Conservation (phyloP, 2,329 filamentous ascomycete species). For the Aureobasidium musti region DNA sequence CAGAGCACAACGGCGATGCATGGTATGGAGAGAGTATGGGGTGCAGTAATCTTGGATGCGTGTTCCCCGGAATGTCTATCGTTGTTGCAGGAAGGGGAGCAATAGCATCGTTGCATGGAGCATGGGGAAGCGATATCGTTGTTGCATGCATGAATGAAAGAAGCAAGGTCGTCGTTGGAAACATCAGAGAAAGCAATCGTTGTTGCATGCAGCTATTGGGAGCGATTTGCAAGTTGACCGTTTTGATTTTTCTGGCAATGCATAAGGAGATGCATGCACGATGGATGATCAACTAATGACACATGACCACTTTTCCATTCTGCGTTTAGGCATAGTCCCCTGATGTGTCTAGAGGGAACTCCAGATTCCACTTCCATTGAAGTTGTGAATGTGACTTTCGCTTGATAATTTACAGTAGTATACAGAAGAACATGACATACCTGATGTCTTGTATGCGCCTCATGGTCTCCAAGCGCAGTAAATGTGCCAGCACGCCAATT, state of each 20-base stretch:
- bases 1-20: background rate
- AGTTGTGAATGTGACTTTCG: background rate
- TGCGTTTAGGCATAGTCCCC: background rate
- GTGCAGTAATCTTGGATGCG: constrained; percentile 8
- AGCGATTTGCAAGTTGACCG: background rate
- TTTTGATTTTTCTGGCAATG: background rate
- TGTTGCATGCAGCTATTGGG: background rate
- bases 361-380: background rate
- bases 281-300: constrained; percentile 8
- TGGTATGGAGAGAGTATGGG: background rate
- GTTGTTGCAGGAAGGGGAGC: background rate
- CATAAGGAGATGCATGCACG: constrained; percentile 11
- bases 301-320: background rate
- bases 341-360: background rate
- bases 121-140: background rate
- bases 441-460: background rate
- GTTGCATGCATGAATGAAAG: background rate
- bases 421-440: constrained; percentile 9
- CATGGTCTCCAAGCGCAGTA: background rate
- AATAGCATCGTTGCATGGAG: background rate
- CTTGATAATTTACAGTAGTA: constrained; percentile 5
- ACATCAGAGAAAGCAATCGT: background rate
- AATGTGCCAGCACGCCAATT: background rate
- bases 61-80: background rate
- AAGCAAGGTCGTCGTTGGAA: background rate